Evolutionary conservation across 257 asterid species (phyloP).

Genomic region (Nicotiana sylvestris): DNA sequence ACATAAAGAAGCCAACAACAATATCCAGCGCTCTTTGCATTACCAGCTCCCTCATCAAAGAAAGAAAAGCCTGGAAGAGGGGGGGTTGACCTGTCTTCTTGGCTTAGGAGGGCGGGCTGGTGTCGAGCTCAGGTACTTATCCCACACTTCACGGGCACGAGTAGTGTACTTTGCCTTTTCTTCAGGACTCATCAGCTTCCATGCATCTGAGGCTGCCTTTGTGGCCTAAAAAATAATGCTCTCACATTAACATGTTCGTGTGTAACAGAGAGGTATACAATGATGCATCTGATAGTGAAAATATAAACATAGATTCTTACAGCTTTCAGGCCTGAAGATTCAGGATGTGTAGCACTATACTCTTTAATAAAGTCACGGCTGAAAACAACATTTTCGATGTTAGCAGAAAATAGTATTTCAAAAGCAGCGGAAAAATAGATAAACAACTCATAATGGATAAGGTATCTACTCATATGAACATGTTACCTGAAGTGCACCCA

Average conservation of each 20-base stretch:
- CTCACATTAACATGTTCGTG: neutral
- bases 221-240: constrained; percentile 60
- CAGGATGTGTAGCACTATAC: constrained; percentile 92
- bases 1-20: neutral
- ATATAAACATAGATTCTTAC: constrained; percentile 39
- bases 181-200: constrained; percentile 89
- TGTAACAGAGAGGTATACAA: neutral
- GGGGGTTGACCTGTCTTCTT: constrained; percentile 58
- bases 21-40: neutral
- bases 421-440: neutral
- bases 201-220: constrained; percentile 97
- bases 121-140: constrained; percentile 69
- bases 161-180: constrained; percentile 88
- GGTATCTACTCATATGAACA: constrained; percentile 12
- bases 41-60: neutral
- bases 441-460: neutral
- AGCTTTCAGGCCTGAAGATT: constrained; percentile 87
- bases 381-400: constrained; percentile 18
- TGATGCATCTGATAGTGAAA: neutral
- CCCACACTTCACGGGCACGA: constrained; percentile 98
- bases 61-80: neutral
- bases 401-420: constrained; percentile 3
- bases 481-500: constrained; percentile 96
- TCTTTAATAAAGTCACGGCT: constrained; percentile 96
- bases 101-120: constrained; percentile 89